Conservation (phyloP, 2,329 filamentous ascomycete species). For the Epichloe uncinata region DNA sequence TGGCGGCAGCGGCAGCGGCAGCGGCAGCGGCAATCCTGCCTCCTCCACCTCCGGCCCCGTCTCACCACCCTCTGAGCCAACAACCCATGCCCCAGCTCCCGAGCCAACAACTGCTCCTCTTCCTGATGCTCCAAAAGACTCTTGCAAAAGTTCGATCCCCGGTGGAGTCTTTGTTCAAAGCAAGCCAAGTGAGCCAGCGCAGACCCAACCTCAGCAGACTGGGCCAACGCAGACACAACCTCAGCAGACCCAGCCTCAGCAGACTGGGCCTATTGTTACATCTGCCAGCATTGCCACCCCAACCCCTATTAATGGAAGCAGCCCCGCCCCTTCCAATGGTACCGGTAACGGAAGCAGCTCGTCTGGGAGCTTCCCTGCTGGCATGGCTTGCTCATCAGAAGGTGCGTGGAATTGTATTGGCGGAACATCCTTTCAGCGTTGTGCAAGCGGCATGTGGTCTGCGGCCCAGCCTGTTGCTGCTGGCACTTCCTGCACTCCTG, state of each 20-base stretch:
- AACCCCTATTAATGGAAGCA: slow-evolving; percentile 8
- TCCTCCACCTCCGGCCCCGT: no score
- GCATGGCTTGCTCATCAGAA: slow-evolving; percentile 32
- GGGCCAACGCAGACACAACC: no score
- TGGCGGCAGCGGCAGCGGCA: no score
- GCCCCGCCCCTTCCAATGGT: slow-evolving; percentile 6
- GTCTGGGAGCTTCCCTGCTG: slow-evolving; percentile 22
- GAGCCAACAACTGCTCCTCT: background rate
- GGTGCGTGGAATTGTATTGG: slow-evolving; percentile 41
- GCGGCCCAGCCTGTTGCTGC: slow-evolving; percentile 25
- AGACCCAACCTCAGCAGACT: no score
- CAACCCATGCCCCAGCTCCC: background rate
- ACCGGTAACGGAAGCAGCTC: slow-evolving; percentile 13
- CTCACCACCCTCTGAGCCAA: background rate
- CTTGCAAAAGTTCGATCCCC: slow-evolving; percentile 4
- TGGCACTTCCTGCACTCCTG: slow-evolving; percentile 31
- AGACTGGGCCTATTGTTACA: background rate
- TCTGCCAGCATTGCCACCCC: slow-evolving; percentile 7
- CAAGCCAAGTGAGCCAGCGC: background rate
- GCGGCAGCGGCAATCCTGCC: no score
- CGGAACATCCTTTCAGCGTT: slow-evolving; percentile 39
- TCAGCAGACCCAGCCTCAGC: no score
- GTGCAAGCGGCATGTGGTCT: slow-evolving; percentile 39
- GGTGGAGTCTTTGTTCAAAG: slow-evolving; percentile 27
- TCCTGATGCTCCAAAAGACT: no score